Conservation (phyloP, 495 filamentous ascomycete species). For the Xylaria intraflava region DNA sequence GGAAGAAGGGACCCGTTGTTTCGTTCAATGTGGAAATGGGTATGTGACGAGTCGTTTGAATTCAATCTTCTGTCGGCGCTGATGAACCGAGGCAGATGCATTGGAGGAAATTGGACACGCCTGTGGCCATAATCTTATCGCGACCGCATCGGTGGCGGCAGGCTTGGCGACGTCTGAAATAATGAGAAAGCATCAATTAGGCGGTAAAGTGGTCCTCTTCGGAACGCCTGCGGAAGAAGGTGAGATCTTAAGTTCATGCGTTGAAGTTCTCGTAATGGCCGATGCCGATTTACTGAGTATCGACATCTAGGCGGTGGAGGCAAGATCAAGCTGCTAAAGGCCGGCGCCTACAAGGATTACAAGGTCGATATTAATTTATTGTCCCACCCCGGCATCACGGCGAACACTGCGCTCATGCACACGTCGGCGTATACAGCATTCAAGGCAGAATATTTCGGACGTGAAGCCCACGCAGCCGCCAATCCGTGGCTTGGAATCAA, state of each 20-base stretch:
- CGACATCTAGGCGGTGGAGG: slow-evolving; percentile 48
- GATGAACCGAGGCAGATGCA: slow-evolving; percentile 34
- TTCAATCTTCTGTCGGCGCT: neutral
- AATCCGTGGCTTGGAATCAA: slow-evolving; percentile 60
- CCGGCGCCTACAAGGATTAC: slow-evolving; percentile 52
- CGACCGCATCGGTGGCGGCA: slow-evolving; percentile 53
- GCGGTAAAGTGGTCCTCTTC: slow-evolving; percentile 55
- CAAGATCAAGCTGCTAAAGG: slow-evolving; percentile 58
- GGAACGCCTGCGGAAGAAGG: slow-evolving; percentile 68
- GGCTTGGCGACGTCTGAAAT: slow-evolving; percentile 51
- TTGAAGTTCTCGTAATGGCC: neutral
- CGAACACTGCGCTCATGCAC: slow-evolving; percentile 38
- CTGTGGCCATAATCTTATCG: slow-evolving; percentile 66
- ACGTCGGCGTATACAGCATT: slow-evolving; percentile 45
- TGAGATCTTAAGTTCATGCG: slow-evolving; percentile 3
- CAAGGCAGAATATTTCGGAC: slow-evolving; percentile 46
- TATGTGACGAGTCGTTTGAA: slow-evolving; percentile 11
- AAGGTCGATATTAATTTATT: slow-evolving; percentile 60
- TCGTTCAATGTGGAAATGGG: slow-evolving; percentile 56
- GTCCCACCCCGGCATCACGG: slow-evolving; percentile 47
- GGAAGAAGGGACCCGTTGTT: slow-evolving; percentile 42
- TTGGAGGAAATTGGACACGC: slow-evolving; percentile 58
- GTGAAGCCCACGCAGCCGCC: slow-evolving; percentile 51
- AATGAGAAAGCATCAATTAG: slow-evolving; percentile 39
- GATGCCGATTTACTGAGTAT: slow-evolving; percentile 3